Conservation (phyloP, 345 rosid species). For the Eucalyptus virginea region DNA sequence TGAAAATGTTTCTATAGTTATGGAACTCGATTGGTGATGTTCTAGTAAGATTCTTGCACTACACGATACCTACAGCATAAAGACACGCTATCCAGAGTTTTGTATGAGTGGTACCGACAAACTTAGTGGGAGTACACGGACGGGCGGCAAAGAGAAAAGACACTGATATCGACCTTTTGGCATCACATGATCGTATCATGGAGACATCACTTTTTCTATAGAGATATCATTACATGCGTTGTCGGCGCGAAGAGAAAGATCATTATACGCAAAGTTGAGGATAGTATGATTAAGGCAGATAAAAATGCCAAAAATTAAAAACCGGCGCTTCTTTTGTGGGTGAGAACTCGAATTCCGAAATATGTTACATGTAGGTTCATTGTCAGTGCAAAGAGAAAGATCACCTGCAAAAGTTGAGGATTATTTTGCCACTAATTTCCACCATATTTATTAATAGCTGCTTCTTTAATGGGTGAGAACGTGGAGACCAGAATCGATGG, state of each 20-base stretch:
- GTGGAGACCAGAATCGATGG: not conserved
- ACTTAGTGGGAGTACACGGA: not conserved
- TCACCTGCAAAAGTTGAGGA: not conserved
- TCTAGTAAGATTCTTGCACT: not conserved
- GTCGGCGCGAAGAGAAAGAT: not conserved
- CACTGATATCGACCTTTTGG: accelerated
- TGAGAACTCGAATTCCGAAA: not conserved
- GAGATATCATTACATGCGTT: not conserved
- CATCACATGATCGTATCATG: not conserved
- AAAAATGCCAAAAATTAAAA: not conserved
- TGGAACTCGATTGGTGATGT: not conserved
- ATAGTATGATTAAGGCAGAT: accelerated
- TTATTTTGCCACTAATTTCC: not conserved
- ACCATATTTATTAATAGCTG: not conserved
- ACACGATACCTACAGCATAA: accelerated
- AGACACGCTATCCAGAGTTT: not conserved
- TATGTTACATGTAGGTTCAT: not conserved
- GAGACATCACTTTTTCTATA: not conserved
- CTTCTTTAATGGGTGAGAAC: not conserved
- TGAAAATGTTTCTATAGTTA: not conserved
- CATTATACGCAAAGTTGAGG: not conserved
- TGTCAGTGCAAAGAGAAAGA: not conserved
- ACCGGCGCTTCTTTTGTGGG: not conserved
- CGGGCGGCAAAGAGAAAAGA: not conserved
- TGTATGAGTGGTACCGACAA: not conserved